Evolutionary conservation across 495 filamentous ascomycete species (phyloP), one percentile per base, ranked within the genome.

Genomic region (Aspergillus kassunensis): DNA sequence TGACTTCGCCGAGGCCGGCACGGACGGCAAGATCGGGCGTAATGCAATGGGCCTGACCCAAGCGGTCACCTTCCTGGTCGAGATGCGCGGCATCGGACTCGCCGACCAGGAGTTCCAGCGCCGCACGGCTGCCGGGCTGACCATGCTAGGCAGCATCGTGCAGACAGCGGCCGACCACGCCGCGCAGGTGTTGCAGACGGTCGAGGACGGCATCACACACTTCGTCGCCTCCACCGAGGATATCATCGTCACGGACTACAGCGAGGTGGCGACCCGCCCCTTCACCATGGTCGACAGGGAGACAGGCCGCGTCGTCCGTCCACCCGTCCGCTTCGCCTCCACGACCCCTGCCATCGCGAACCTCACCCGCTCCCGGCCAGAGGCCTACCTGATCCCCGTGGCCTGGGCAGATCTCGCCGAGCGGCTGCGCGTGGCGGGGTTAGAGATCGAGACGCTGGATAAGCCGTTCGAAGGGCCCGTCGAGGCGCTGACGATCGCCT

Each of bases 31-130:
- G 31, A 49, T 49, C 19, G 45, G 45, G 20, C 45, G 45, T 16
- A 49, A 49, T 15, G 45, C 45, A 18, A 49, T 49, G 45, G 45
- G 45, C 19, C 45, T 49, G 24, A 49, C 45, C 19, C 45, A 49
- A 19, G 45, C 45, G 7, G 31, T 49, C 15, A 31, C 37, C 33
- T 49, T 49, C 19, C 45, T 49, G 21, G 31, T 49, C n/a, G 45
- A 49, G 31, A 49, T 37, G 45, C 45, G 45, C 12, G 45, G 45
- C 11, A 49, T 49, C 23, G 45, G 24, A 18, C 20, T 49, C 2
- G 45, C 45, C 7, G 45, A 49, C 24, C 45, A 49, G 31, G 45
- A 49, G 33, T 49, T 49, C 45, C 45, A 49, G 33, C 45, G 45
- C n/a, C 45, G 45, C 33, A 49, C 45, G 6, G 45, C 45, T 6